phyloP scores from a whole-genome alignment of 2,329 filamentous ascomycete species.

The Ceratocystis cacaofunesta region DNA sequence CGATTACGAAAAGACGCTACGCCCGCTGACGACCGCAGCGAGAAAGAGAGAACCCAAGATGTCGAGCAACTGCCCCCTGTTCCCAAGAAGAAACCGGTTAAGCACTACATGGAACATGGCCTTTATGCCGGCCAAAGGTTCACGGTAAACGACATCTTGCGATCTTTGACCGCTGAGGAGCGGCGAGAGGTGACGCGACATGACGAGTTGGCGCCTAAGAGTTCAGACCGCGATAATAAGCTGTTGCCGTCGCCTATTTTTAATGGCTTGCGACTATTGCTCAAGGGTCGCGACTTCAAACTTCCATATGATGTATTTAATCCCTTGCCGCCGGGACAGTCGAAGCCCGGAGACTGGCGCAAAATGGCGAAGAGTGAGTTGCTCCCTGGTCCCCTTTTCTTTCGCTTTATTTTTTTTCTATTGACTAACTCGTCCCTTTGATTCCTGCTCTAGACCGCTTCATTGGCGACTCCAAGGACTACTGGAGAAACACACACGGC shows the following conservation, averaged over 20 bases:
- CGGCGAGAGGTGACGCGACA: conserved; percentile 33
- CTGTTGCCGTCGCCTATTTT: conserved; percentile 66
- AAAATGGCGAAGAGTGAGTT: conserved; percentile 77
- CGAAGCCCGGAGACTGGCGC: conserved; percentile 84
- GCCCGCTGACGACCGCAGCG: conserved; percentile 1
- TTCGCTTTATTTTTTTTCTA: neutral
- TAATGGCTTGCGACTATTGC: conserved; percentile 53
- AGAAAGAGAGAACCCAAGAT: conserved; percentile 21
- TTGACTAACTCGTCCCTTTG: conserved; percentile 20
- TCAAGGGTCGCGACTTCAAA: conserved; percentile 67
- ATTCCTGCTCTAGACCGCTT: conserved; percentile 55
- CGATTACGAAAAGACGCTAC: conserved; percentile 17
- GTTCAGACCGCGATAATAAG: conserved; percentile 36
- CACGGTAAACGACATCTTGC: conserved; percentile 30
- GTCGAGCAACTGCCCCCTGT: conserved; percentile 27
- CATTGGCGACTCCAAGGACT: conserved; percentile 63
- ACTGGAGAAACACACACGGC: conserved; percentile 68
- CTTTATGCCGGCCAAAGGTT: conserved; percentile 71
- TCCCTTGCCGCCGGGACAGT: conserved; percentile 68
- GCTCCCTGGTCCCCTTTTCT: neutral
- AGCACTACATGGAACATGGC: conserved; percentile 69
- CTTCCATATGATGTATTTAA: conserved; percentile 83
- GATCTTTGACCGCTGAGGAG: conserved; percentile 35
- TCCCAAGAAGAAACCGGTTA: conserved; percentile 36
- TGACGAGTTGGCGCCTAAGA: conserved; percentile 2